Percentiles rank a stretch among this genome's conserved stretches.
These are phyloP conservation scores for Cordia subcordata DNA, from an alignment of 257 asterid genomes.

Conservation along the genomic window DNA sequence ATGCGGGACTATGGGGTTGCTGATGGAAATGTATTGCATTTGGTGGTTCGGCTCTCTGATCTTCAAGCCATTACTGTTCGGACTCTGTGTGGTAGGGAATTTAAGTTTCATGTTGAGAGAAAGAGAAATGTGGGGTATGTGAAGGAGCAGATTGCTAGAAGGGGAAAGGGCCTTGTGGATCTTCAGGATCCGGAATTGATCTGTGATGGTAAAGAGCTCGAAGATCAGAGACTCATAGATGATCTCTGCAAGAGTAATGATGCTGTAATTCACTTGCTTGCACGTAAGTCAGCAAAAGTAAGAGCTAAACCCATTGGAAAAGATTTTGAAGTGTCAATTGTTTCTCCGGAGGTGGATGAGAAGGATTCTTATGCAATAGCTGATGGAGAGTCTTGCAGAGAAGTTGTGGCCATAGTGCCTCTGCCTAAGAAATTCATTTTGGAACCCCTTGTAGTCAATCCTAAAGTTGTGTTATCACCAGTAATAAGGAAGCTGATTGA, in stretches of 20 bases:
- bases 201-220: constrained; percentile 66
- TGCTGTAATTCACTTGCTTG: constrained; percentile 64
- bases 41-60: constrained; percentile 60
- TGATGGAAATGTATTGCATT: constrained; percentile 63
- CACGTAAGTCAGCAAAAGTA: constrained; percentile 56
- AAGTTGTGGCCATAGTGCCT: constrained; percentile 17
- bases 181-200: constrained; percentile 56
- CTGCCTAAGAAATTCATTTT: constrained; percentile 27
- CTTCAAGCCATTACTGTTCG: constrained; percentile 68
- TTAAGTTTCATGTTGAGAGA: constrained; percentile 56
- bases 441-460: constrained; percentile 42
- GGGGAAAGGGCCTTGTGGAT: constrained; percentile 33
- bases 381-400: constrained; percentile 5
- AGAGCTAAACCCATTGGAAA: constrained; percentile 40
- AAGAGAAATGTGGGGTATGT: constrained; percentile 62
- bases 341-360: constrained; percentile 34
- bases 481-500: constrained; percentile 37
- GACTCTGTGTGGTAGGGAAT: constrained; percentile 68
- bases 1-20: constrained; percentile 61
- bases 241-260: constrained; percentile 54
- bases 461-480: constrained; percentile 36
- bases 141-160: constrained; percentile 60
- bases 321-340: constrained; percentile 57
- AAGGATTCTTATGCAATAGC: constrained; percentile 23
- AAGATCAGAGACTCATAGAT: constrained; percentile 65